These are phyloP conservation scores for Kodamaea jinghongensis DNA, from an alignment of 805 yeast genomes.

Conservation along the genomic window DNA sequence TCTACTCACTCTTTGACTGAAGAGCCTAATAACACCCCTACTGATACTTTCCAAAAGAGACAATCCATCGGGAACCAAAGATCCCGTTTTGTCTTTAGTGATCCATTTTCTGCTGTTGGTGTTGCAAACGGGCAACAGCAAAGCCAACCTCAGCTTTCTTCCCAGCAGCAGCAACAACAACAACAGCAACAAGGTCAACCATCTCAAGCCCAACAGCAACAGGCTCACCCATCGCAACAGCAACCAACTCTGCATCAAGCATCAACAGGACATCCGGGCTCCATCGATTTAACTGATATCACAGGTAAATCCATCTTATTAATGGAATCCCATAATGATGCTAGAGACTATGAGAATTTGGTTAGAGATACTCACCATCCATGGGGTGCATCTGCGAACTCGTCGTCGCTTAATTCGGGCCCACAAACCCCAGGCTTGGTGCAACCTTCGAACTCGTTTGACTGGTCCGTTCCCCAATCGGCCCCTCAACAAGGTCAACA, in stretches of 20 bases:
- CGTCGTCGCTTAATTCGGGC: constrained; percentile 22
- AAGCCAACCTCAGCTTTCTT: too few relatives aligned
- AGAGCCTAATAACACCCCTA: constrained; percentile 1
- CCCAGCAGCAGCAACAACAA: not conserved
- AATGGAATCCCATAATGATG: constrained; percentile 47
- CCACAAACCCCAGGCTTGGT: constrained; percentile 40
- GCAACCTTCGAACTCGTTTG: not conserved
- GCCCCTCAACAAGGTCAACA: constrained; percentile 1
- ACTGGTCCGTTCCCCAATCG: constrained; percentile 2
- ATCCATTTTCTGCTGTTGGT: constrained; percentile 41
- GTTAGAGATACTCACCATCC: constrained; percentile 41
- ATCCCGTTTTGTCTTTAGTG: constrained; percentile 69
- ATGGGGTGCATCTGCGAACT: constrained; percentile 26
- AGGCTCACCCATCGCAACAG: constrained; percentile 16
- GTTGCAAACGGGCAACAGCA: constrained; percentile 9
- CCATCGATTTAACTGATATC: constrained; percentile 32
- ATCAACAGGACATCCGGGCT: constrained; percentile 2
- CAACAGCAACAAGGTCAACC: not conserved
- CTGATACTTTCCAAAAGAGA: constrained; percentile 42
- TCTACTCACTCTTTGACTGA: constrained; percentile 6
- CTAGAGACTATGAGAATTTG: constrained; percentile 45
- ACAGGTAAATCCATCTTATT: constrained; percentile 43
- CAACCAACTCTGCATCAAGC: constrained; percentile 22
- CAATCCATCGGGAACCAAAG: constrained; percentile 57
- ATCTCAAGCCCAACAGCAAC: constrained; percentile 13